phyloP scores from a whole-genome alignment of 345 rosid genomes.

The Gynandropsis gynandra region DNA sequence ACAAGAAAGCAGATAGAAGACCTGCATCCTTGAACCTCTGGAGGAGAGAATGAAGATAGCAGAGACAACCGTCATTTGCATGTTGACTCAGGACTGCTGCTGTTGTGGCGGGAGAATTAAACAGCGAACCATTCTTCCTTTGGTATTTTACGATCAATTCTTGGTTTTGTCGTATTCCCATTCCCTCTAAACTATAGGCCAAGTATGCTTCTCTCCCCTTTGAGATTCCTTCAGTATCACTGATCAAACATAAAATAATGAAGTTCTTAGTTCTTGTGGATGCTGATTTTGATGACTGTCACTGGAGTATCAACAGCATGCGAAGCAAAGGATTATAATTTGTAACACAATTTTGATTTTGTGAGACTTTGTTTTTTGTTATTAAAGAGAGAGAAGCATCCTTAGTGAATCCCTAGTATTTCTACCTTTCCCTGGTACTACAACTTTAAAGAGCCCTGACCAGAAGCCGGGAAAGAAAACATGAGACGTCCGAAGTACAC shows the following conservation, averaged over 20 bases:
- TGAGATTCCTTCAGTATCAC: slow-evolving; percentile 23
- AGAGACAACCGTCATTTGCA: slow-evolving; percentile 49
- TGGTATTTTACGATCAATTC: slow-evolving; percentile 57
- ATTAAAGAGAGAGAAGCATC: too few species aligned
- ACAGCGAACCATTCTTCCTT: slow-evolving; percentile 66
- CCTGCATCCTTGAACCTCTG: slow-evolving; percentile 69
- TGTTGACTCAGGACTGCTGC: slow-evolving; percentile 61
- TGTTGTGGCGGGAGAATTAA: slow-evolving; percentile 83
- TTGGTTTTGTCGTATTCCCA: slow-evolving; percentile 49
- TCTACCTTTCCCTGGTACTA: too few species aligned
- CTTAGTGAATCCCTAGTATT: too few species aligned
- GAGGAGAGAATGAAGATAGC: slow-evolving; percentile 45
- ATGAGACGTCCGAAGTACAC: not conserved
- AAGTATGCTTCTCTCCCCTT: slow-evolving; percentile 54
- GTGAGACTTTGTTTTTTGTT: too few species aligned
- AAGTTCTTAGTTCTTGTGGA: slow-evolving; percentile 6
- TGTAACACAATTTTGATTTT: too few species aligned
- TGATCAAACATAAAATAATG: slow-evolving; percentile 18
- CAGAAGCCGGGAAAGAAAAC: too few species aligned
- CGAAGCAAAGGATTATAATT: too few species aligned
- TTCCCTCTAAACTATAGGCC: slow-evolving; percentile 67
- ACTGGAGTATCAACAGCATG: too few species aligned
- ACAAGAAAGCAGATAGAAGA: slow-evolving; percentile 17
- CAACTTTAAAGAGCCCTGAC: too few species aligned
- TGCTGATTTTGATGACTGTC: not conserved